Evolutionary conservation across 179 eudicot genomes (phyloP).

Genomic region (Beta macrorhiza): DNA sequence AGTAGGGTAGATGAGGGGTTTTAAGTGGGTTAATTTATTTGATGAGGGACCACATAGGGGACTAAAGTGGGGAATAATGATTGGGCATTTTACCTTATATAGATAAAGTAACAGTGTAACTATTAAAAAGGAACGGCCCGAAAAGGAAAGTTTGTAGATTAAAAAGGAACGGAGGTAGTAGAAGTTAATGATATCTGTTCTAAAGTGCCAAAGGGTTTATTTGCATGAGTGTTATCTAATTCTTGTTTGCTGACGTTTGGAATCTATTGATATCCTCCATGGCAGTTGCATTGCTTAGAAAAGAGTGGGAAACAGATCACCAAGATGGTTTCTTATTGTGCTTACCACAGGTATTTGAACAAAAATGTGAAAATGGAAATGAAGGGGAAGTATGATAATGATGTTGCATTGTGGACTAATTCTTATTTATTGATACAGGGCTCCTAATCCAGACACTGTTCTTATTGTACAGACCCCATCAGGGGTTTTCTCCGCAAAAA

Average conservation of each 20-base stretch:
- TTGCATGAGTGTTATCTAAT: background rate
- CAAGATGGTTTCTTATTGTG: constrained; percentile 92
- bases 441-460: constrained; percentile 95
- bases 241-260: background rate
- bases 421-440: constrained; percentile 50
- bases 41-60: too few species aligned
- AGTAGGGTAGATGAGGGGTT: too few species aligned
- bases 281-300: constrained; percentile 88
- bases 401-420: constrained; percentile 15
- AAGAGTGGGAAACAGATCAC: constrained; percentile 90
- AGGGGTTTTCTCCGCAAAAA: constrained; percentile 83
- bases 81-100: too few species aligned
- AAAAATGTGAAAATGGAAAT: background rate
- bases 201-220: background rate
- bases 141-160: too few species aligned
- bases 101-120: too few species aligned
- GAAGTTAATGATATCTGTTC: background rate
- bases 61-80: too few species aligned
- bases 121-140: too few species aligned
- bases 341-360: constrained; percentile 76
- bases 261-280: constrained; percentile 5
- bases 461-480: constrained; percentile 82
- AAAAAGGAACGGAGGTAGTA: background rate
- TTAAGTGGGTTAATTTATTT: too few species aligned
- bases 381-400: constrained; percentile 5